Evolutionary conservation across 495 filamentous ascomycete genomes (phyloP), one percentile per base, ranked within the genome.

Genomic region (Bombardia bombarda): DNA sequence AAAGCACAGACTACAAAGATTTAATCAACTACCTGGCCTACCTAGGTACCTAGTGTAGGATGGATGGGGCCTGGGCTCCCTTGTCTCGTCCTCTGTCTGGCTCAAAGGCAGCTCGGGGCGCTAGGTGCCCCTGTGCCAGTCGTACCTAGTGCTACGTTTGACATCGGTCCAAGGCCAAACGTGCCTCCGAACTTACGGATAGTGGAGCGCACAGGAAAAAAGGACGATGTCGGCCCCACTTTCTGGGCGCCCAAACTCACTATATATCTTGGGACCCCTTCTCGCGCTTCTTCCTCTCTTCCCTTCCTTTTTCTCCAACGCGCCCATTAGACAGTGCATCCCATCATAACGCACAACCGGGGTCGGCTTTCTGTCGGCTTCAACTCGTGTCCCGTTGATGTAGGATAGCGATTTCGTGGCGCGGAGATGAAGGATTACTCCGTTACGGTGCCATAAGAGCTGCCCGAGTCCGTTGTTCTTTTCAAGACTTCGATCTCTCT

Each of bases 311-410:
- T 60, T 67, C 65, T 62, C 60, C 73, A 77, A 84, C 83, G 83
- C 83, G 76, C 73, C 79, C 82, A 73, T 37, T 77, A 88, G 85
- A 89, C 85, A 92, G 86, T 90, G 75, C 86, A 82, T 74, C 73
- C 67, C 83, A 83, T 82, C 76, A 78, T 63, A 41, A 72, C 65
- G 47, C 68, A 70, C 66, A 62, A 69, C 60, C 53, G 67, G 57
- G 55, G 22, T 64, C 72, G 76, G 67, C 84, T 71, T 90, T 86
- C 80, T 88, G 84, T 72, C 68, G 68, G 72, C 47, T 63, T 64
- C 66, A 69, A 66, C 61, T 58, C 65, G 63, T 75, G 71, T 72
- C 47, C 66, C 60, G 70, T 85, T 84, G 79, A 75, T 85, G 75
- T 65, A 68, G 61, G 49, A 73, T 78, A 52, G 86, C 83, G 86